phyloP scores from a whole-genome alignment of 371 early-diverging fungal species.

The Funneliformis caledonium region DNA sequence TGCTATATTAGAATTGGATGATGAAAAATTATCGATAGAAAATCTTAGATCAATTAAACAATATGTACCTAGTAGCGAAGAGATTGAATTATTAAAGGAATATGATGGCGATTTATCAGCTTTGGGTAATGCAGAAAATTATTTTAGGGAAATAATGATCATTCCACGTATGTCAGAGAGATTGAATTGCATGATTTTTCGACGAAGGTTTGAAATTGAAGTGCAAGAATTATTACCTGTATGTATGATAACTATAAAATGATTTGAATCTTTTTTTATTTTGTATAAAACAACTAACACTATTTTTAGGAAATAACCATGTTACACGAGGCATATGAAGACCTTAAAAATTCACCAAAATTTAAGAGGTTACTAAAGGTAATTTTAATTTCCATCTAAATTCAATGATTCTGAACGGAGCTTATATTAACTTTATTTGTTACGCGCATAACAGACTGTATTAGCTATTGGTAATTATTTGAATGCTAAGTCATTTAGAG shows the following conservation, averaged over 20 bases:
- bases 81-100: conserved; percentile 44
- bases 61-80: conserved; percentile 68
- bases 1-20: conserved; percentile 71
- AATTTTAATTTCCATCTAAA: not conserved
- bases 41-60: conserved; percentile 64
- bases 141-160: conserved; percentile 58
- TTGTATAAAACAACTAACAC: not conserved
- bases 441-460: conserved; percentile 52
- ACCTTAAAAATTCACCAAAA: conserved; percentile 34
- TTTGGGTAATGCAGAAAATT: conserved; percentile 43
- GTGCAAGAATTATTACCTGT: conserved; percentile 68
- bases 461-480: conserved; percentile 82
- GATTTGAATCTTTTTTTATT: not conserved
- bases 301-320: conserved; percentile 39
- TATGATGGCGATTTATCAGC: conserved; percentile 33
- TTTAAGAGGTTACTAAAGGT: conserved; percentile 40
- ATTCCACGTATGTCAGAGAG: conserved; percentile 73
- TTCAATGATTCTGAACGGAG: not conserved
- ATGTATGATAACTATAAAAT: conserved; percentile 34
- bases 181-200: conserved; percentile 72
- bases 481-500: conserved; percentile 78
- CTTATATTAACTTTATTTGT: not conserved
- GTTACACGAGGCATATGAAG: conserved; percentile 27
- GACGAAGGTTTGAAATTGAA: conserved; percentile 73
- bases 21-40: conserved; percentile 58